Percentiles rank a stretch among this genome's conserved stretches.
These are phyloP conservation scores for Calonectria leucothoes DNA, from an alignment of 2,329 filamentous ascomycete genomes.

Conservation along the genomic window DNA sequence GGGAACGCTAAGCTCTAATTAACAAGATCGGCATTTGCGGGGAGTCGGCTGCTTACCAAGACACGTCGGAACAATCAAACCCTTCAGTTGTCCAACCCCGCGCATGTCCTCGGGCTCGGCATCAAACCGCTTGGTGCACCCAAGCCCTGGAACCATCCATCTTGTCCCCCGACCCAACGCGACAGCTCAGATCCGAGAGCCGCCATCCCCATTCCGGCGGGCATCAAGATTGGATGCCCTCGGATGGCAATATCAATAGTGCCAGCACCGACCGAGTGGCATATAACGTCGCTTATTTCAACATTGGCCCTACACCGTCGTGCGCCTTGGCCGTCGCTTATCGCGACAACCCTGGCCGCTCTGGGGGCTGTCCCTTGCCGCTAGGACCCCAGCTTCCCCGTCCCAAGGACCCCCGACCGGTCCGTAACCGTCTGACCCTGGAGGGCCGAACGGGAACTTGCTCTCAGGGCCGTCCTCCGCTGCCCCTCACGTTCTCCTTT, in stretches of 20 bases:
- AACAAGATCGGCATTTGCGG: background rate
- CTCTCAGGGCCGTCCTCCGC: conserved; percentile 3
- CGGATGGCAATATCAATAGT: background rate
- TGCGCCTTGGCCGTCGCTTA: conserved; percentile 16
- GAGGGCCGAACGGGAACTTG: conserved; percentile 14
- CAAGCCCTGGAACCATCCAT: background rate
- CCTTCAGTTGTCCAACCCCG: background rate
- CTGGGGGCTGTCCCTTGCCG: background rate
- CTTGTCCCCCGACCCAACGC: background rate
- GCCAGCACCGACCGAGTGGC: conserved; percentile 5
- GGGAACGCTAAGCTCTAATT: background rate
- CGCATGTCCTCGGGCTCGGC: background rate
- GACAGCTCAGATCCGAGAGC: background rate
- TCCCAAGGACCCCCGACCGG: background rate
- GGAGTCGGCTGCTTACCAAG: background rate
- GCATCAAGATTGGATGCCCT: background rate
- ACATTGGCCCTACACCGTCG: background rate
- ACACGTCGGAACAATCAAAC: background rate
- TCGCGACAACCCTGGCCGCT: conserved; percentile 17
- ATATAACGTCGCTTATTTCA: conserved; percentile 10
- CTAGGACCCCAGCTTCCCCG: background rate
- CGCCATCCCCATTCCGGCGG: background rate
- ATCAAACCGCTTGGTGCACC: background rate
- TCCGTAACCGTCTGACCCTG: conserved; percentile 6
- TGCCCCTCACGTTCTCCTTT: conserved; percentile 14